These are phyloP conservation scores for Daldinia concentrica DNA, from an alignment of 495 filamentous ascomycete genomes.

Conservation along the genomic window DNA sequence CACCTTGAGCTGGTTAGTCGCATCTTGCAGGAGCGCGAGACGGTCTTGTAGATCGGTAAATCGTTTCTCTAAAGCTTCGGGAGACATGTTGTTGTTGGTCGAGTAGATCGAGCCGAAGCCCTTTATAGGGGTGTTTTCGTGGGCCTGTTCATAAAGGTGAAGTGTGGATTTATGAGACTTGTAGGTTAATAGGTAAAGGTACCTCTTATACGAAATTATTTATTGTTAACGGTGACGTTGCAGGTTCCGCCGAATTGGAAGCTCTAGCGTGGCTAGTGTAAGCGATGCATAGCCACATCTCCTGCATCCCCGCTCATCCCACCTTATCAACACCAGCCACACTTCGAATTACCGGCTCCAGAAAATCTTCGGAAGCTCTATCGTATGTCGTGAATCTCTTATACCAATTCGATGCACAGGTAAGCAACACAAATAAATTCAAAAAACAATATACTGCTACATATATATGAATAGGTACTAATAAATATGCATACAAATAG, in stretches of 20 bases:
- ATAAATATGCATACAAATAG: neutral
- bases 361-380: constrained; percentile 28
- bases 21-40: constrained; percentile 72
- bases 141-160: neutral
- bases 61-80: constrained; percentile 69
- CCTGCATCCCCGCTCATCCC: neutral
- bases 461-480: neutral
- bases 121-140: neutral
- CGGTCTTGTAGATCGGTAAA: constrained; percentile 72
- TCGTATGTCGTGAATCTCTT: neutral
- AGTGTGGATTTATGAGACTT: neutral
- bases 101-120: constrained; percentile 18
- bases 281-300: neutral
- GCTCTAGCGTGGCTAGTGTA: neutral
- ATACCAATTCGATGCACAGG: neutral
- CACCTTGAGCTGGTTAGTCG: constrained; percentile 72
- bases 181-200: neutral
- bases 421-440: neutral
- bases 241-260: constrained; percentile 21
- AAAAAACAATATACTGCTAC: neutral
- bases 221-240: constrained; percentile 35
- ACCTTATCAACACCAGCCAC: constrained; percentile 14
- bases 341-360: constrained; percentile 15
- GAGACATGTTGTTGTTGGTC: constrained; percentile 58
- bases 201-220: neutral